Base-by-base conservation (phyloP, 2,329 filamentous ascomycete species). In the Neophaeococcomyces mojaviensis region DNA sequence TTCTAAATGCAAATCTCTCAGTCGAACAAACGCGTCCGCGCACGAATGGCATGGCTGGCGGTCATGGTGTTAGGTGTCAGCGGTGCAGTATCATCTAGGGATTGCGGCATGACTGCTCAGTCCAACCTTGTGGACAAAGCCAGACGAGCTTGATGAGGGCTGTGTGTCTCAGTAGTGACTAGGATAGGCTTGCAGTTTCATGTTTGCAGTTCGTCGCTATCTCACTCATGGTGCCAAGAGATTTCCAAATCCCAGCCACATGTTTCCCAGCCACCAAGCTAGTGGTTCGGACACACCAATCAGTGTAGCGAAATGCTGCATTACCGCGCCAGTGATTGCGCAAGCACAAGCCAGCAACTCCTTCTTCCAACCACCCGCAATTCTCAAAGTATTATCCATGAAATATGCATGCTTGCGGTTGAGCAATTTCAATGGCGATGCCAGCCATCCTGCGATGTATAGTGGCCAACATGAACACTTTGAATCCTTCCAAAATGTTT, bases 331-430 rank as follows among this genome's bases (percentile, higher is more conserved):
- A 18, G 10, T n/a, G 16, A 35, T 35, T 43, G 39, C 39, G 39
- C 30, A 43, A 43, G 12, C 33, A 28, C 8, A 18, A 31, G 28
- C 28, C 12, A 13, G 39, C 12, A 12, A 35, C 28, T 28, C 16
- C 4, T 13, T n/a, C 28, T 43, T 19, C 39, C 39, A 43, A 30
- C 39, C 39, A 43, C 30, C 39, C 34, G 30, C 28, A 31, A 24
- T 39, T 39, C n/a, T 39, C 13, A 13, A 9, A 39, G 26, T 24
- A 24, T 20, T 20, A 28, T 15, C 20, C 8, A 28, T 9, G 37
- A 24, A 18, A 33, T 43, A 30, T 10, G 26, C 39, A 34, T 43
- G 16, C 34, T n/a, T 16, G 30, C 39, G 10, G 22, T 34, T 34
- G 10, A 20, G 15, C 28, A 43, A 33, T 20, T 12, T 10, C 15